Evolutionary conservation across 306 rosid species (phyloP).

Genomic region (Casuarina equisetifolia): DNA sequence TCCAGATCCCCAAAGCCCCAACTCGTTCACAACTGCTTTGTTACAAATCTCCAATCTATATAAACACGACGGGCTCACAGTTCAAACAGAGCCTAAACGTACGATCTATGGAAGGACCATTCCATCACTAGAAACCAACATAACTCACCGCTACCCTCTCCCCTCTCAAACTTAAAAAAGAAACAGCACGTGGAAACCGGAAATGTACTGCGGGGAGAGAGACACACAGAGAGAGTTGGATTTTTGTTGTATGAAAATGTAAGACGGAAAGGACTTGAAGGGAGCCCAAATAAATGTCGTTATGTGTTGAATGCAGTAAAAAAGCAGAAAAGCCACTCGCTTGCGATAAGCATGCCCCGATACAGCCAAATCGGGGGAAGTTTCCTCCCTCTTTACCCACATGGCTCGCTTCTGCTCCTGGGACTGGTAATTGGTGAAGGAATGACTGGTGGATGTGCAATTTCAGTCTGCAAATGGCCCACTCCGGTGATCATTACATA

Average conservation of each 20-base stretch:
- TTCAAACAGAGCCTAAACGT: conserved; percentile 14
- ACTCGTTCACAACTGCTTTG: background rate
- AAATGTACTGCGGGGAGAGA: background rate
- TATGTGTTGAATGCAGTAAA: background rate
- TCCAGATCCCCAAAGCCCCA: conserved; percentile 45
- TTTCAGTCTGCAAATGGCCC: background rate
- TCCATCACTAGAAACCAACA: conserved; percentile 1
- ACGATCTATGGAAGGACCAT: background rate
- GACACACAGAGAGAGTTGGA: background rate
- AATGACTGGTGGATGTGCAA: background rate
- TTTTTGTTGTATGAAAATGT: background rate
- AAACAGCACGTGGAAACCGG: background rate
- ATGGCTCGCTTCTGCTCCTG: background rate
- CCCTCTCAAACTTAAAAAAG: background rate
- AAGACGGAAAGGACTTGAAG: background rate
- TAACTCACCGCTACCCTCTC: background rate
- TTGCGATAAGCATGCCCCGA: conserved; percentile 8
- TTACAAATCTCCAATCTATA: conserved; percentile 10
- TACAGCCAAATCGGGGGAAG: background rate
- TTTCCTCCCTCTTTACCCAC: conserved; percentile 13
- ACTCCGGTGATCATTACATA: background rate
- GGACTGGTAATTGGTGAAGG: background rate
- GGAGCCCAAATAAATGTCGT: background rate
- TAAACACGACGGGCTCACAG: background rate
- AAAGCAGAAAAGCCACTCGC: conserved; percentile 14